phyloP scores from a whole-genome alignment of 768 basidiomycete species.

The Trametes gibbosa region DNA sequence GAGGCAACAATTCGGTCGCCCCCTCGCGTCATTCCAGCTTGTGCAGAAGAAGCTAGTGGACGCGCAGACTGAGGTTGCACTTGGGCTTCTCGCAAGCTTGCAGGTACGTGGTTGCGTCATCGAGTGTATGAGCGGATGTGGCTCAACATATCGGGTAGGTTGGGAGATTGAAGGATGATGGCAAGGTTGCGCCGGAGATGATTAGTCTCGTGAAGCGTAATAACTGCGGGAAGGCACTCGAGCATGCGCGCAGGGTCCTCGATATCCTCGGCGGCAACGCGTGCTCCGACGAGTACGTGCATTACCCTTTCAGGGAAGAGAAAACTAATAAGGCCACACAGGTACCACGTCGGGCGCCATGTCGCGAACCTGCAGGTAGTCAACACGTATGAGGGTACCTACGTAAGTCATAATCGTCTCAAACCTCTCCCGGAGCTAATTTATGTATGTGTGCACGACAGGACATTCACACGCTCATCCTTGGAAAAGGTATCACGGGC shows the following conservation, averaged over 20 bases:
- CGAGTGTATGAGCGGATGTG: not conserved
- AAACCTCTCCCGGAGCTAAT: not conserved
- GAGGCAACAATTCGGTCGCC: constrained; percentile 84
- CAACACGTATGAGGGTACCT: constrained; percentile 89
- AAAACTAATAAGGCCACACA: constrained; percentile 27
- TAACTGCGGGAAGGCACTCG: constrained; percentile 90
- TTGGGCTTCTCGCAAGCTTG: constrained; percentile 73
- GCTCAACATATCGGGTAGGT: constrained; percentile 25
- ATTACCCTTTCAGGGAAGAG: not conserved
- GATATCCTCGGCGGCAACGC: constrained; percentile 96
- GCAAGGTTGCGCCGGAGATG: constrained; percentile 83
- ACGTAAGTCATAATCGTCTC: constrained; percentile 39
- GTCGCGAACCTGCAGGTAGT: constrained; percentile 95
- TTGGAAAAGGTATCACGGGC: constrained; percentile 92
- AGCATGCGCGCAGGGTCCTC: constrained; percentile 75
- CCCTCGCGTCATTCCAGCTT: constrained; percentile 94
- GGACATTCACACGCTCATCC: constrained; percentile 89
- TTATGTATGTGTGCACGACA: constrained; percentile 26
- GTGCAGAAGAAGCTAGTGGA: constrained; percentile 97
- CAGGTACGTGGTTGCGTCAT: constrained; percentile 43
- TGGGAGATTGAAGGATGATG: constrained; percentile 82
- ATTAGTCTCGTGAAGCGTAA: constrained; percentile 93
- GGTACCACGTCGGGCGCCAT: constrained; percentile 93
- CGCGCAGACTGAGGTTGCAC: constrained; percentile 80
- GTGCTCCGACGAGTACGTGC: constrained; percentile 80